Base-by-base conservation (phyloP, 148 eudicot species). In the Polygonum maritimum region DNA sequence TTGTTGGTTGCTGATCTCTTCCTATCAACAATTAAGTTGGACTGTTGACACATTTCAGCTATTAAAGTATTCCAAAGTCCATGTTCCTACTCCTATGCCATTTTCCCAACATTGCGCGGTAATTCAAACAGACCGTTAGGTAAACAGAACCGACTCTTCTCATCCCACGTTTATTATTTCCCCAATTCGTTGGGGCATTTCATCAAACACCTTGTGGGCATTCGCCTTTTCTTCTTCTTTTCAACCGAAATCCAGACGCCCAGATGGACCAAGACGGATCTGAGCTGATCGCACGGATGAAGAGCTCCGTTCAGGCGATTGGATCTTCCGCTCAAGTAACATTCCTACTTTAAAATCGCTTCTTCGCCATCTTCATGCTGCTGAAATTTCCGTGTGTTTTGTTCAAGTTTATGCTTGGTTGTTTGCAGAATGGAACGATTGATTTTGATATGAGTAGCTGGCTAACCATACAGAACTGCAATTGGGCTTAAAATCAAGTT, bases 241-340 rank as follows among this genome's bases (percentile, higher is more conserved):
- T 6, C 71, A 16, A 36, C 45, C 6, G 45, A 67, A 67, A 35
- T 38, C 19, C 21, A 67, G 3, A 35, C 44, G 21, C 44, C 44
- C 19, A 44, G 0, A 72, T 72, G 75, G 75, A 45, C 7, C 14
- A 45, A 19, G 75, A 18, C 33, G 75, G 36, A 72, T 54, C 49
- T 72, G 49, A 19, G 75, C 75, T 72, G 18, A 44, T 72, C 75
- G 54, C 33, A 12, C 51, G n/a, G 35, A 72, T 72, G 75, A 72
- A 21, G 54, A 72, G 10, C 75, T 19, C 75, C 38, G 54, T 72
- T 44, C 52, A 48, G 15, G 45, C 10, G 26, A 54, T 72, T 22
- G 35, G 54, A 21, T 72, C 75, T 16, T 72, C 75, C 21, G 75
- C 75, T 72, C 75, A 72, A 48, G 75, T 48, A 72, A 70, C 11